Percentiles rank a stretch among this genome's conserved stretches.
These are phyloP conservation scores for Carpinus viminea DNA, from an alignment of 306 rosid genomes.

Conservation along the genomic window DNA sequence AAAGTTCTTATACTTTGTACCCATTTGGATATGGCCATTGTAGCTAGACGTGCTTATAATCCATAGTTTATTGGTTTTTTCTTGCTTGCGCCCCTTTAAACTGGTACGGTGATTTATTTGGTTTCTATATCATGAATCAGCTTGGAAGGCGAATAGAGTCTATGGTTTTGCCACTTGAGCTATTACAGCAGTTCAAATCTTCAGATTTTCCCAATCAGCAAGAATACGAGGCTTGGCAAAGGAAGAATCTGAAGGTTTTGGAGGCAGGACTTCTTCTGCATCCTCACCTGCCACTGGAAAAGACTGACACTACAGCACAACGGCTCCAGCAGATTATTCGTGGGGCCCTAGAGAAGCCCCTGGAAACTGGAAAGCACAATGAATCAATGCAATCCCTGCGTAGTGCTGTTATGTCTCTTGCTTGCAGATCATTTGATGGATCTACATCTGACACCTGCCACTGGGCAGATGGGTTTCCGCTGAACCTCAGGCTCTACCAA, in stretches of 20 bases:
- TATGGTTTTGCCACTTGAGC: constrained; percentile 88
- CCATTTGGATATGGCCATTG: constrained; percentile 6
- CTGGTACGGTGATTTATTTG: constrained; percentile 31
- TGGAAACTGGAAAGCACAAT: constrained; percentile 51
- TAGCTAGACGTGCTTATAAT: background rate
- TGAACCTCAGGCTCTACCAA: constrained; percentile 90
- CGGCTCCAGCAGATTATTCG: constrained; percentile 56
- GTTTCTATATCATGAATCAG: constrained; percentile 49
- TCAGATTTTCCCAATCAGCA: constrained; percentile 69
- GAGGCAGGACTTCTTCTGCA: constrained; percentile 76
- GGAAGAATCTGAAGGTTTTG: constrained; percentile 77
- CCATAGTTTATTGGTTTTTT: background rate
- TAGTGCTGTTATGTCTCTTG: constrained; percentile 64
- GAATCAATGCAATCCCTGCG: constrained; percentile 69
- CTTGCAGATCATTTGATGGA: constrained; percentile 74
- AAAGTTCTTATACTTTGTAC: constrained; percentile 12
- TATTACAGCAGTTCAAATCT: constrained; percentile 72
- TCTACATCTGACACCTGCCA: constrained; percentile 64
- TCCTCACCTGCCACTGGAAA: constrained; percentile 68
- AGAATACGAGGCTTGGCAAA: constrained; percentile 81
- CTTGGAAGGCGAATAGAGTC: constrained; percentile 84
- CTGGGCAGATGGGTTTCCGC: constrained; percentile 96
- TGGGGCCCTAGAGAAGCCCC: constrained; percentile 66
- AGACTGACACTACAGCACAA: constrained; percentile 57
- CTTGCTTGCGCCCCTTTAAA: constrained; percentile 7